phyloP scores from a whole-genome alignment of 1,284 basidiomycete species.

The Malassezia yamatoensis region DNA sequence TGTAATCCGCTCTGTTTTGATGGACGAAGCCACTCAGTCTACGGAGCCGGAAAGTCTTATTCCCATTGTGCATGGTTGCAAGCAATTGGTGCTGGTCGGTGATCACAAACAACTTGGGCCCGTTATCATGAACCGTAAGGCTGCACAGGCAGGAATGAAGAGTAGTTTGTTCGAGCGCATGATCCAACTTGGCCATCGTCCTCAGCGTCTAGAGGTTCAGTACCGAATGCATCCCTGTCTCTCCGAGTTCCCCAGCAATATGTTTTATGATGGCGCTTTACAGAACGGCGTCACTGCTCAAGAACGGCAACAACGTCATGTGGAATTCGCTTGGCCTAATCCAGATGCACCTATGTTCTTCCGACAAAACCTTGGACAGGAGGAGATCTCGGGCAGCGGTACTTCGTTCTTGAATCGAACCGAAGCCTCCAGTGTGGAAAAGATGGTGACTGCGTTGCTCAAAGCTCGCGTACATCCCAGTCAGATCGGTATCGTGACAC shows the following conservation, averaged over 20 bases:
- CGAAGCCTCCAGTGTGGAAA: constrained; percentile 96
- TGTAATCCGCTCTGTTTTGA: constrained; percentile 95
- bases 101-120: constrained; percentile 95
- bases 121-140: constrained; percentile 99
- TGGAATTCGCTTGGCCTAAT: constrained; percentile 97
- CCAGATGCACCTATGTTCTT: constrained; percentile 99
- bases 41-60: constrained; percentile 99
- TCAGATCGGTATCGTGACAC: constrained; percentile 97
- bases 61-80: constrained; percentile 91
- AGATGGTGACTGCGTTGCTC: constrained; percentile 99
- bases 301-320: constrained; percentile 87
- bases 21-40: constrained; percentile 97
- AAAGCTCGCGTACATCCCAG: constrained; percentile 88
- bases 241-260: constrained; percentile 97
- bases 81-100: constrained; percentile 91
- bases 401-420: constrained; percentile 98
- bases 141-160: constrained; percentile 87
- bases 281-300: constrained; percentile 99
- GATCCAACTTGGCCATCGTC: constrained; percentile 85
- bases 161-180: constrained; percentile 96
- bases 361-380: constrained; percentile 96
- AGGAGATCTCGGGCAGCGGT: constrained; percentile 95
- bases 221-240: constrained; percentile 99
- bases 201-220: constrained; percentile 96
- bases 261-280: constrained; percentile 98